A percentile compares a stretch with the other conserved stretches of the same genome.
These are phyloP conservation scores for Ciborinia camelliae DNA, from an alignment of 2,329 filamentous ascomycete species.

Conservation along the genomic window DNA sequence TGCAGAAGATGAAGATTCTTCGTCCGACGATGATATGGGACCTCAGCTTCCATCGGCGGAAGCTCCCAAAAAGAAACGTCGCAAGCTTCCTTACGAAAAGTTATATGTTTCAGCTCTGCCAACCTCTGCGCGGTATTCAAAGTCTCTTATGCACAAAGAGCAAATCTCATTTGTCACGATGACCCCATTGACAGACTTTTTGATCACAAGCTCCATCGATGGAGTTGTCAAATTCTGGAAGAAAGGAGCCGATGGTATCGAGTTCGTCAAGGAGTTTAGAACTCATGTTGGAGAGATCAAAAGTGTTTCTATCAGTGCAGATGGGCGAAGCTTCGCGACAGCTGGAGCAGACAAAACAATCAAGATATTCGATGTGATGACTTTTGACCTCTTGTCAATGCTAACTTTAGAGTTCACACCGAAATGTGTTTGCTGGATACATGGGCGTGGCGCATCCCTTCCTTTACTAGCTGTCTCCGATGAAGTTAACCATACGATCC, in stretches of 20 bases:
- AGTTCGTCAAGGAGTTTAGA: constrained; percentile 97
- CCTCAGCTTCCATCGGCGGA: constrained; percentile 80
- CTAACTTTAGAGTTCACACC: constrained; percentile 73
- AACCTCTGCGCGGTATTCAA: constrained; percentile 77
- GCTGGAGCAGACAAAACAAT: constrained; percentile 74
- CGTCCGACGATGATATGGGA: constrained; percentile 89
- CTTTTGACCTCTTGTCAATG: constrained; percentile 83
- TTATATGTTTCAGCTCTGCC: constrained; percentile 90
- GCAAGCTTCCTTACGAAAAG: constrained; percentile 89
- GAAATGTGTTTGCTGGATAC: constrained; percentile 86
- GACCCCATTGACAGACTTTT: constrained; percentile 87
- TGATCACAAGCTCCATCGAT: constrained; percentile 90
- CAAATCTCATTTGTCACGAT: constrained; percentile 84
- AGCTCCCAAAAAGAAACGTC: constrained; percentile 83
- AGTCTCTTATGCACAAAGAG: constrained; percentile 98
- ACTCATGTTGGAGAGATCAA: constrained; percentile 84
- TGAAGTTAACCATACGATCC: constrained; percentile 66
- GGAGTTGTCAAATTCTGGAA: constrained; percentile 99
- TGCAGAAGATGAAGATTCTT: constrained; percentile 41
- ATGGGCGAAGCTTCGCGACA: constrained; percentile 91
- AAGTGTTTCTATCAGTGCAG: constrained; percentile 79
- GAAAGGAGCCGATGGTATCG: constrained; percentile 82
- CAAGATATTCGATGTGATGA: constrained; percentile 79
- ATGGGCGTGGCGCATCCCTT: constrained; percentile 80
- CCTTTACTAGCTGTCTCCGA: constrained; percentile 83